These are phyloP conservation scores for Plasmodium gaboni DNA, from an alignment of 169 alveolate species.

Conservation along the genomic window DNA sequence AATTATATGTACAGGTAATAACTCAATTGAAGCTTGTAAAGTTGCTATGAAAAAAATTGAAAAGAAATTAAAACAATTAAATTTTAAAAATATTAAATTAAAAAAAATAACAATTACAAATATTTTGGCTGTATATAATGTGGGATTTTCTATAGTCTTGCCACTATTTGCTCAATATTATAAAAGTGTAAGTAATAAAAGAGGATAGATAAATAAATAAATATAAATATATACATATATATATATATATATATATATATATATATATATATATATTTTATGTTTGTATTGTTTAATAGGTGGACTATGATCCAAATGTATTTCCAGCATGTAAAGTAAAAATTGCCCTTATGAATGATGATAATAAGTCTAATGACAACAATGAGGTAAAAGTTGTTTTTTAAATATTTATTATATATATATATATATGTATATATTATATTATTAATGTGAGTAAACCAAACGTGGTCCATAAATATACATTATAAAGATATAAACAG, in stretches of 20 bases:
- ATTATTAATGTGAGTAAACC: too few relatives aligned
- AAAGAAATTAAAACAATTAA: constrained; percentile 79
- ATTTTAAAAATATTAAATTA: constrained; percentile 77
- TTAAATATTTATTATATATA: not conserved
- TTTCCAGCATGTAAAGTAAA: constrained; percentile 75
- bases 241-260: not conserved
- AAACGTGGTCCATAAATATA: too few relatives aligned
- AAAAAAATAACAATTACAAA: constrained; percentile 77
- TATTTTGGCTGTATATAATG: constrained; percentile 82
- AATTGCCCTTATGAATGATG: constrained; percentile 49
- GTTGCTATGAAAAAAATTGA: constrained; percentile 84
- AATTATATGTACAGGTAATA: constrained; percentile 83
- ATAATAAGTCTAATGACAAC: constrained; percentile 12
- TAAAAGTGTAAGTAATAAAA: constrained; percentile 41
- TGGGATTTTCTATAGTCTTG: constrained; percentile 77
- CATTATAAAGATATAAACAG: too few relatives aligned
- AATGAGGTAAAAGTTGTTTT: constrained; percentile 12
- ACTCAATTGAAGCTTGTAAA: constrained; percentile 80
- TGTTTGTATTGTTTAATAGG: not conserved
- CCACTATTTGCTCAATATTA: constrained; percentile 79
- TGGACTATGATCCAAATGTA: constrained; percentile 71
- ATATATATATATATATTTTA: not conserved
- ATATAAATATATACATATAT: too few relatives aligned
- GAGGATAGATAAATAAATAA: not conserved
- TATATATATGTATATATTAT: too few relatives aligned